Percentiles rank a stretch among this genome's conserved stretches.
phyloP scores from a whole-genome alignment of 139 green algal species.

The Desmodesmus armatus region DNA sequence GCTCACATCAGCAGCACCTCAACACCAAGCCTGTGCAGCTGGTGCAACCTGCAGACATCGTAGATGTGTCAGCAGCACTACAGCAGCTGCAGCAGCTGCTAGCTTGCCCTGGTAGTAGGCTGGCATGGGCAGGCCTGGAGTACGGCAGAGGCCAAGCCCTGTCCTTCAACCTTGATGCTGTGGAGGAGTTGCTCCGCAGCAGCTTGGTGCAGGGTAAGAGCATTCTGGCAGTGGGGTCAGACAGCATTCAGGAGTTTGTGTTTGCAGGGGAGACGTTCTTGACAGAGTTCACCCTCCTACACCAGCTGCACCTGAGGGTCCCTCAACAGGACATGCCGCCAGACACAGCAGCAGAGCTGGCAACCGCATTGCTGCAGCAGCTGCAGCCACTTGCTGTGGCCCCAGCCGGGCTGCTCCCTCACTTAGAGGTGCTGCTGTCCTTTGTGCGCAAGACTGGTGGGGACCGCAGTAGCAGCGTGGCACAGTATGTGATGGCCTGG shows the following conservation, averaged over 20 bases:
- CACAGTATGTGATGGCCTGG: conserved; percentile 1
- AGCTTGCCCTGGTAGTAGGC: neutral
- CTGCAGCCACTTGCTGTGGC: neutral
- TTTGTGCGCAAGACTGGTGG: conserved; percentile 14
- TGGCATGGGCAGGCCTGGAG: neutral
- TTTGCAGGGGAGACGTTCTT: neutral
- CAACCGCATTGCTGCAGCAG: neutral
- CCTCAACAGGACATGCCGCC: conserved; percentile 2
- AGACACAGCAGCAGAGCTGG: neutral
- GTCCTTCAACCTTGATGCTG: neutral
- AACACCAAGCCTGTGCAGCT: neutral
- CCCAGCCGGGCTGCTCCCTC: neutral
- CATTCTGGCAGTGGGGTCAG: neutral
- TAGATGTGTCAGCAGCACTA: neutral
- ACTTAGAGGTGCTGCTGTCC: conserved; percentile 25
- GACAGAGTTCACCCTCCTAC: neutral
- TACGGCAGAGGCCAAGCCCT: conserved; percentile 1
- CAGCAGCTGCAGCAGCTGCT: conserved; percentile 19
- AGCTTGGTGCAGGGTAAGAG: neutral
- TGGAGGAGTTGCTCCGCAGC: neutral
- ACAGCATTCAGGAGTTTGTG: conserved; percentile 5
- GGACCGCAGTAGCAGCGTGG: neutral
- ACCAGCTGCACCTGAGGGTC: neutral
- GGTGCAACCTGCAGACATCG: neutral
- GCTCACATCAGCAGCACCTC: neutral